Conservation (phyloP, 1,284 basidiomycete genomes). For the Cystobasidiaceae sp. region DNA sequence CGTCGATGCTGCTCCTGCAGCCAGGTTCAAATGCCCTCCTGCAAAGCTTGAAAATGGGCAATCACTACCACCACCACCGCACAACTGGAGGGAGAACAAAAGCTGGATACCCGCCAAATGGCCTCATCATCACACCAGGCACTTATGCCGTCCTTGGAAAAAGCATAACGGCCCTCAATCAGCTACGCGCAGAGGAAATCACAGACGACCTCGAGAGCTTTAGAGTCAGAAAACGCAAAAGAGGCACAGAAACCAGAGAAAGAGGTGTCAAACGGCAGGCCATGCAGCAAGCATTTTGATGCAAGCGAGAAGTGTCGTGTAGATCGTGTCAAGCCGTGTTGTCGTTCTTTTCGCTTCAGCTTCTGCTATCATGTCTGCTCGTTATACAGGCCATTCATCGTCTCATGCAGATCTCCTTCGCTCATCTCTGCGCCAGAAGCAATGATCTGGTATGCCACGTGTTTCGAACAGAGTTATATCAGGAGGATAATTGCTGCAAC, state of each 20-base stretch:
- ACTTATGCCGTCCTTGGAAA: slow-evolving; percentile 29
- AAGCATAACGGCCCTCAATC: slow-evolving; percentile 13
- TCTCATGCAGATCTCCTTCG: no score
- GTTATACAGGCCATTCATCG: no score
- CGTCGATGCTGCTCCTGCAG: slow-evolving; percentile 24
- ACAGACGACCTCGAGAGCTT: slow-evolving; percentile 26
- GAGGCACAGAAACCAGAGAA: slow-evolving; percentile 8
- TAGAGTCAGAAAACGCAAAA: slow-evolving; percentile 13
- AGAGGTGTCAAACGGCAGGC: slow-evolving; percentile 11
- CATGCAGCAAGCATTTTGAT: not conserved
- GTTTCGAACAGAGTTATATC: no score
- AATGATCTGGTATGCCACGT: no score
- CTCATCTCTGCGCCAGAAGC: no score
- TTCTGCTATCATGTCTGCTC: no score
- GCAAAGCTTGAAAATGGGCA: slow-evolving; percentile 14
- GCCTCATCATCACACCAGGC: slow-evolving; percentile 23
- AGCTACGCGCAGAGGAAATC: slow-evolving; percentile 25
- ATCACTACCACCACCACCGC: slow-evolving; percentile 13
- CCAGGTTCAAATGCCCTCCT: slow-evolving; percentile 15
- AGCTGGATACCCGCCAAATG: slow-evolving; percentile 28
- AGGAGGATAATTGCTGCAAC: no score
- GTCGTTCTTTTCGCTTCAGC: not conserved
- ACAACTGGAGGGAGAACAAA: slow-evolving; percentile 28
- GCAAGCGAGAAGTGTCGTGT: no score
- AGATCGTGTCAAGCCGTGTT: not conserved